phyloP scores from a whole-genome alignment of 768 basidiomycete species.

The Kwoniella bestiolae region DNA sequence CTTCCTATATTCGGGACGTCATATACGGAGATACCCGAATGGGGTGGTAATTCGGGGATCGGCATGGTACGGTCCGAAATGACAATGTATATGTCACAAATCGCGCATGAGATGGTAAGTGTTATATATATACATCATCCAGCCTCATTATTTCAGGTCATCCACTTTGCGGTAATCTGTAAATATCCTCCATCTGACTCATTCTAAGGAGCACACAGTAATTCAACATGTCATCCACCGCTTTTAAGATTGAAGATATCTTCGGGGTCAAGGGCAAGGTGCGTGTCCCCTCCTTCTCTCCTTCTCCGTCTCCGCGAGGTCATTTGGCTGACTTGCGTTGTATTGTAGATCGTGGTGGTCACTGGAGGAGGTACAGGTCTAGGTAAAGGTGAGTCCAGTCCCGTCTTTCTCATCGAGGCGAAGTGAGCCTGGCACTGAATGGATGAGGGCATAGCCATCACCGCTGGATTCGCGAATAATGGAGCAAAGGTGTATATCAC shows the following conservation, averaged over 20 bases:
- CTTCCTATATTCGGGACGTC: too few species aligned
- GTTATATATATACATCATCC: too few species aligned
- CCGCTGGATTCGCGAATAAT: slow-evolving; percentile 49
- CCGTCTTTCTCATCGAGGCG: slow-evolving; percentile 5
- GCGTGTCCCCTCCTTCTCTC: background rate
- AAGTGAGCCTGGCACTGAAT: background rate
- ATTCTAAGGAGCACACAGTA: too few species aligned
- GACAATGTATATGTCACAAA: too few species aligned
- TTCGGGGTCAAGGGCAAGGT: slow-evolving; percentile 33
- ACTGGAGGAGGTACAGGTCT: slow-evolving; percentile 57
- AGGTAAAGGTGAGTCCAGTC: slow-evolving; percentile 44
- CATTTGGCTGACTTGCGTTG: background rate
- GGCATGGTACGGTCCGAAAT: too few species aligned
- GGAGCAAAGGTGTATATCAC: slow-evolving; percentile 54
- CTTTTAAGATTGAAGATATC: slow-evolving; percentile 32
- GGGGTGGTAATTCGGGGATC: too few species aligned
- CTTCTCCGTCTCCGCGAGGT: background rate
- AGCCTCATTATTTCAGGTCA: too few species aligned
- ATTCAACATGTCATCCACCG: slow-evolving; percentile 21
- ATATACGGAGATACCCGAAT: too few species aligned
- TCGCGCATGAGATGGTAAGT: too few species aligned
- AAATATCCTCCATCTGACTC: too few species aligned
- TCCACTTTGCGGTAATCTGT: too few species aligned
- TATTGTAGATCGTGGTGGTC: slow-evolving; percentile 37
- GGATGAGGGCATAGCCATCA: slow-evolving; percentile 28